A percentile compares a stretch with the other conserved stretches of the same genome.
Conservation (phyloP, 805 yeast genomes). For the Pichia pseudocactophila region DNA sequence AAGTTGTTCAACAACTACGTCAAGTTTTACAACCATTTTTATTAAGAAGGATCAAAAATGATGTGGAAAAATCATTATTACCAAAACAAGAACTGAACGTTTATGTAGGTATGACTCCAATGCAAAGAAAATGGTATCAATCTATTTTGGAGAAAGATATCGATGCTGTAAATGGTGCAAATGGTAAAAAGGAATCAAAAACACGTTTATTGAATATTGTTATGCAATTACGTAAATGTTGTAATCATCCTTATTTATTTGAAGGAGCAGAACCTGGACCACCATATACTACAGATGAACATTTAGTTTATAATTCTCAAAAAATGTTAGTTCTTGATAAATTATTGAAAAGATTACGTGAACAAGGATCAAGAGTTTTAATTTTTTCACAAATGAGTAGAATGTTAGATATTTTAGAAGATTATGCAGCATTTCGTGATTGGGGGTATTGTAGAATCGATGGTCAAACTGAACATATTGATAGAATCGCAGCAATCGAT, state of each 20-base stretch:
- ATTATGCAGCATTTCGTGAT: conserved; percentile 62
- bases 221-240: conserved; percentile 79
- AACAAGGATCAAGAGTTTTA: conserved; percentile 68
- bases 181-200: conserved; percentile 65
- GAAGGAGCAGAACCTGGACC: conserved; percentile 92
- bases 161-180: conserved; percentile 80
- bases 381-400: conserved; percentile 82
- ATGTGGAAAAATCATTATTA: conserved; percentile 69
- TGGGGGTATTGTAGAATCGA: conserved; percentile 72
- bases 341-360: conserved; percentile 48
- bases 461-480: conserved; percentile 75
- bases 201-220: conserved; percentile 71
- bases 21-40: conserved; percentile 70
- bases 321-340: conserved; percentile 67
- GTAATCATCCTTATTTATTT: conserved; percentile 76
- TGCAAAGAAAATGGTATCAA: conserved; percentile 75
- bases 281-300: conserved; percentile 80
- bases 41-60: conserved; percentile 67
- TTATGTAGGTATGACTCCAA: conserved; percentile 66
- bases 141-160: conserved; percentile 69
- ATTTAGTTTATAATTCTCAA: conserved; percentile 62
- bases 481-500: conserved; percentile 67
- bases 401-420: conserved; percentile 72
- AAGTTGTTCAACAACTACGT: conserved; percentile 57
- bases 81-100: conserved; percentile 71